Percentiles rank a stretch among this genome's conserved stretches.
Conservation (phyloP, 176 grass and related monocot species). For the Oryza meyeriana region DNA sequence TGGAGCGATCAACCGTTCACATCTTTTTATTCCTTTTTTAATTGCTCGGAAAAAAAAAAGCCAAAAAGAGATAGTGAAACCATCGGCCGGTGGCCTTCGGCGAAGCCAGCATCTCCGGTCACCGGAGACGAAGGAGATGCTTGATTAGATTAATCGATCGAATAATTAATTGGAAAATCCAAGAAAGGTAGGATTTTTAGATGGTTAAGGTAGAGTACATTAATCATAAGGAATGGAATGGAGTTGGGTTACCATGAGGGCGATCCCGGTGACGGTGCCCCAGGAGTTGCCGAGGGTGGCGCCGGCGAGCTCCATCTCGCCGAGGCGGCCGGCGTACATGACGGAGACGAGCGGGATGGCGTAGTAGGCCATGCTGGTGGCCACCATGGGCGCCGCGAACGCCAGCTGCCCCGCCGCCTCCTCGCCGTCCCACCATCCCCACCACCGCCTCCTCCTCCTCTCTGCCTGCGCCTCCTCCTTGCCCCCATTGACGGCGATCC, state of each 20-base stretch:
- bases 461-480: not conserved
- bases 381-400: slow-evolving; percentile 75
- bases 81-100: too few species aligned
- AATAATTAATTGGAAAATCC: not conserved
- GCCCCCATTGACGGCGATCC: not conserved
- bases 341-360: slow-evolving; percentile 77
- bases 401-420: slow-evolving; percentile 53
- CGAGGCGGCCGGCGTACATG: slow-evolving; percentile 88
- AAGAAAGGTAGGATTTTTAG: not conserved
- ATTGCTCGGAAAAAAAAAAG: not conserved
- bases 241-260: slow-evolving; percentile 58
- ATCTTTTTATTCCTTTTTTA: not conserved
- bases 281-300: slow-evolving; percentile 86
- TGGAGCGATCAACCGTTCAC: not conserved
- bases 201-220: not conserved
- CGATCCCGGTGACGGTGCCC: slow-evolving; percentile 74
- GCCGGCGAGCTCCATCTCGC: slow-evolving; percentile 69
- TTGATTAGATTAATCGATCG: not conserved
- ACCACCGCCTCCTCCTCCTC: not conserved
- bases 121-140: not conserved
- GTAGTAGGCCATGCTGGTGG: slow-evolving; percentile 79
- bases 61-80: not conserved
- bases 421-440: slow-evolving; percentile 19
- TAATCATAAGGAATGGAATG: not conserved
- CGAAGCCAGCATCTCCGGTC: not conserved